Conservation (phyloP, 768 basidiomycete genomes). For the Steccherinum ochraceum region DNA sequence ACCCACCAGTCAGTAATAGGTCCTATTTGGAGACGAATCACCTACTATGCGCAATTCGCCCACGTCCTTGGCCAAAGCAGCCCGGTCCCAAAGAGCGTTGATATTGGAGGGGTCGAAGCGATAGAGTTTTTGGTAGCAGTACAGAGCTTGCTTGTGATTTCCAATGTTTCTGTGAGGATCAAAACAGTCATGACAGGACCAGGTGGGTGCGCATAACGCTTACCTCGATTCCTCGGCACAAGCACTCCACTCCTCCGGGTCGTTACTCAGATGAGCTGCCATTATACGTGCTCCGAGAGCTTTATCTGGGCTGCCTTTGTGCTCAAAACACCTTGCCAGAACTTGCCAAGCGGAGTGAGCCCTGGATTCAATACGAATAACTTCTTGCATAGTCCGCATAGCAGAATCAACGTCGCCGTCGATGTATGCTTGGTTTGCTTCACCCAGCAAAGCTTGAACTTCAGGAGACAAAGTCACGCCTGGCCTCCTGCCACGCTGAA, state of each 20-base stretch:
- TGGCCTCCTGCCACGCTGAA: conserved; percentile 36
- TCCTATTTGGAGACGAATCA: background rate
- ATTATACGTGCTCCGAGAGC: conserved; percentile 82
- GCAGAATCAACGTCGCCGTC: conserved; percentile 61
- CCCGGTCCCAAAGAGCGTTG: conserved; percentile 86
- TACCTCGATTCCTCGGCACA: conserved; percentile 69
- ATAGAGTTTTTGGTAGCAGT: conserved; percentile 84
- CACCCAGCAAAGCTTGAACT: conserved; percentile 70
- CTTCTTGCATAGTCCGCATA: conserved; percentile 80
- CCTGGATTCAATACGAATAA: conserved; percentile 89
- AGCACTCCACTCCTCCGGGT: conserved; percentile 83
- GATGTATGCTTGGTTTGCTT: conserved; percentile 84
- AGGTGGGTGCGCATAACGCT: background rate
- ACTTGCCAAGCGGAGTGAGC: conserved; percentile 83
- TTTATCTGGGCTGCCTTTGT: conserved; percentile 49
- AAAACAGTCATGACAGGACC: background rate
- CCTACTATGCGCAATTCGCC: conserved; percentile 63
- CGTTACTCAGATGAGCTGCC: conserved; percentile 81
- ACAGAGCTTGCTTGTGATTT: conserved; percentile 80
- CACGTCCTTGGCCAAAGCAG: conserved; percentile 70
- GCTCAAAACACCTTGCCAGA: conserved; percentile 77
- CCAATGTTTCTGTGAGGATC: conserved; percentile 53
- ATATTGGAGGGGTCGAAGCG: conserved; percentile 76
- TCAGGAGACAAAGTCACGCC: conserved; percentile 63
- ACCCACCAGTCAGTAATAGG: too few relatives aligned